These are phyloP conservation scores for Blastocystis sp. DNA, from an alignment of 352 stramenopile species.

Conservation along the genomic window DNA sequence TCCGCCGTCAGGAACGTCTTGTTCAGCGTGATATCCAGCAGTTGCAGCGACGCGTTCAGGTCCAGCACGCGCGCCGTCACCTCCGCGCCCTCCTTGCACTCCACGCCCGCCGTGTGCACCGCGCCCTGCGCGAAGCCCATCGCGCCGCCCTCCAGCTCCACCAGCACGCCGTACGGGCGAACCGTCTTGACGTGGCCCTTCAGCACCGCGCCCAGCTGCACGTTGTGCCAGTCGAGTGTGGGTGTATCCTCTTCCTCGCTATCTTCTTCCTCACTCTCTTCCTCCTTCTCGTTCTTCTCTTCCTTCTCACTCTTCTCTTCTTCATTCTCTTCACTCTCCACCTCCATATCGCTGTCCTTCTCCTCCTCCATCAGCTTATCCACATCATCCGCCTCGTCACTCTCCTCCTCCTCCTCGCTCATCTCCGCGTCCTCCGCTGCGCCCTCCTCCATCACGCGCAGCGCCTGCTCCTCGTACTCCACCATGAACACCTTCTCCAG, in stretches of 20 bases:
- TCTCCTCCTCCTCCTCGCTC: constrained; percentile 3
- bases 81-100: constrained; percentile 11
- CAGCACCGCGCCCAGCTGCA: not conserved
- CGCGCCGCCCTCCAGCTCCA: constrained; percentile 35
- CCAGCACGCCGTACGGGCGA: constrained; percentile 38
- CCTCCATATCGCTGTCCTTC: constrained; percentile 3
- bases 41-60: constrained; percentile 42
- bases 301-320: constrained; percentile 14
- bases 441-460: constrained; percentile 41
- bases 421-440: not conserved
- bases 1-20: constrained; percentile 3
- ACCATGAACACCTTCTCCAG: constrained; percentile 13
- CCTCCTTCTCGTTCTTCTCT: constrained; percentile 1
- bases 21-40: constrained; percentile 49
- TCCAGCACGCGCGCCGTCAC: constrained; percentile 64
- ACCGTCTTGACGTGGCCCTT: constrained; percentile 24
- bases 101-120: constrained; percentile 34
- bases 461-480: constrained; percentile 3
- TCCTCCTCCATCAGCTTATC: not conserved
- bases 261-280: constrained; percentile 61
- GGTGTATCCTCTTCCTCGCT: not conserved
- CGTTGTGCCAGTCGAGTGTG: constrained; percentile 16
- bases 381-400: constrained; percentile 28
- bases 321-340: constrained; percentile 13
- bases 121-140: constrained; percentile 48